Conservation (phyloP, 2,329 filamentous ascomycete genomes). For the Fusarium sp. region DNA sequence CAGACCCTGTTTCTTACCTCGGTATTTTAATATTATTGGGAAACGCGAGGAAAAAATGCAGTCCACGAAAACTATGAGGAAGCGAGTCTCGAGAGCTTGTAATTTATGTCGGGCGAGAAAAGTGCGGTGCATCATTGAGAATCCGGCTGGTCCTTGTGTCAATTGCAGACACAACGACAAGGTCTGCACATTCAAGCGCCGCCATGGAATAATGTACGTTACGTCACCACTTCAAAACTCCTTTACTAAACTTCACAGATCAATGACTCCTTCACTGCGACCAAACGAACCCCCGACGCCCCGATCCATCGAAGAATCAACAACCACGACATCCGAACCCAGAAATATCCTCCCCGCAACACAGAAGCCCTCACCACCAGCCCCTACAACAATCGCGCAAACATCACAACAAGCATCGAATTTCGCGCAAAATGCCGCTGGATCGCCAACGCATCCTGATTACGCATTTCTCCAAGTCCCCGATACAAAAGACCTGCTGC, state of each 20-base stretch:
- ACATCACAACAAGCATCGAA: background rate
- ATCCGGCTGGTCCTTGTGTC: constrained; percentile 34
- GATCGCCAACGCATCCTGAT: constrained; percentile 24
- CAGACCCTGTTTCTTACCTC: background rate
- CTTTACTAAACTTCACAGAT: constrained; percentile 13
- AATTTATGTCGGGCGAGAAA: constrained; percentile 38
- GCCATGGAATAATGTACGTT: constrained; percentile 28
- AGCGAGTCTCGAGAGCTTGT: constrained; percentile 36
- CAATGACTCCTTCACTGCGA: background rate
- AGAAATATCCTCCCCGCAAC: background rate
- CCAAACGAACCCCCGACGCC: constrained; percentile 12
- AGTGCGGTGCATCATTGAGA: constrained; percentile 40
- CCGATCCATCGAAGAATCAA: background rate
- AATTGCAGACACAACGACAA: constrained; percentile 42
- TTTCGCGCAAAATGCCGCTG: background rate
- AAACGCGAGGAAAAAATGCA: background rate
- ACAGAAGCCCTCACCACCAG: background rate
- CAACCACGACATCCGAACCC: background rate
- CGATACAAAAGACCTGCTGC: constrained; percentile 30
- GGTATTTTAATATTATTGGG: too few relatives aligned
- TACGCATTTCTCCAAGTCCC: constrained; percentile 39
- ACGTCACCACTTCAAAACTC: rapidly evolving
- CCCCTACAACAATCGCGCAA: background rate
- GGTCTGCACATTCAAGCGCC: constrained; percentile 34
- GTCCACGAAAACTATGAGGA: constrained; percentile 18